A percentile compares a stretch with the other conserved stretches of the same genome.
Conservation (phyloP, 805 yeast species). For the Osmozyma mogii region DNA sequence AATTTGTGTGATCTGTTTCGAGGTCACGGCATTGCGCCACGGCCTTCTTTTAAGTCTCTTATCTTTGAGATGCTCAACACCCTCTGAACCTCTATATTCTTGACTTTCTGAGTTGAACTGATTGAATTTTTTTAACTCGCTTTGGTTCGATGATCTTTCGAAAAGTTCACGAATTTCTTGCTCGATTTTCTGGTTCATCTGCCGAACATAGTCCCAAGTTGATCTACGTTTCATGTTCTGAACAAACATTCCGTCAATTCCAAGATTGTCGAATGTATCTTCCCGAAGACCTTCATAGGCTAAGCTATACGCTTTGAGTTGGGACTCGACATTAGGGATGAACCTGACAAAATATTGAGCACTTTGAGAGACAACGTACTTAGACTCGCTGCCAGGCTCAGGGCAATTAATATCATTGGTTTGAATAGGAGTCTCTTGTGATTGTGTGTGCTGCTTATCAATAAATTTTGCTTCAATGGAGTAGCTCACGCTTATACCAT, state of each 20-base stretch:
- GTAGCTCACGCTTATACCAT: conserved; percentile 41
- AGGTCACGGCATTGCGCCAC: no score
- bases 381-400: conserved; percentile 22
- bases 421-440: conserved; percentile 20
- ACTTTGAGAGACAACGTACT: conserved; percentile 29
- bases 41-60: not conserved
- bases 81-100: not conserved
- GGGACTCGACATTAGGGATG: conserved; percentile 29
- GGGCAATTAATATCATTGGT: conserved; percentile 32
- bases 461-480: conserved; percentile 48
- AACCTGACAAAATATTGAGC: conserved; percentile 32
- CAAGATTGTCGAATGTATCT: conserved; percentile 22
- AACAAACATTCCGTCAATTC: conserved; percentile 29
- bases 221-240: conserved; percentile 15
- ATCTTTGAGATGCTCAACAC: no score
- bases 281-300: conserved; percentile 16
- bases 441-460: conserved; percentile 32
- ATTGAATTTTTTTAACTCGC: not conserved
- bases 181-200: conserved; percentile 23
- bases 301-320: conserved; percentile 18
- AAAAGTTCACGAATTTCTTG: conserved; percentile 29
- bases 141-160: no score
- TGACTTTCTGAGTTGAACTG: not conserved
- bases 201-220: conserved; percentile 28
- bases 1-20: no score